These are phyloP conservation scores for Flaveria sonorensis DNA, from an alignment of 129 eudicot genomes.

Conservation along the genomic window DNA sequence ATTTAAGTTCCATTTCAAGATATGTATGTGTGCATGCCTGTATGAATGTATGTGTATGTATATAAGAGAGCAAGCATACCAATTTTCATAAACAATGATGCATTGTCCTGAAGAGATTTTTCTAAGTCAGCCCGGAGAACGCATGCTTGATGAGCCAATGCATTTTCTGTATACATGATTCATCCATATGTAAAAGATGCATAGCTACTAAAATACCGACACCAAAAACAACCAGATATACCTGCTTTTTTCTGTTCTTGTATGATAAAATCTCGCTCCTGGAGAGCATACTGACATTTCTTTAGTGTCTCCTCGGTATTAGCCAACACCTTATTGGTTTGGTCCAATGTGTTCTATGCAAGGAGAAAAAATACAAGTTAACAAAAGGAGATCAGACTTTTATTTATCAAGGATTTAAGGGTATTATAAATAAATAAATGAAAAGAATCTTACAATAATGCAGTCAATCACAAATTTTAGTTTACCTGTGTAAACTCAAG, in stretches of 20 bases:
- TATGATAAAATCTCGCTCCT: conserved; percentile 81
- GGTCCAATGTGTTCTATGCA: conserved; percentile 57
- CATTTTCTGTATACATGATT: conserved; percentile 63
- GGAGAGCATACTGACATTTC: conserved; percentile 68
- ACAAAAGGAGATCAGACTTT: neutral
- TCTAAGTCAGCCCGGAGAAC: conserved; percentile 83
- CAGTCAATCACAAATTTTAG: neutral
- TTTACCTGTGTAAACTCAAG: conserved; percentile 81
- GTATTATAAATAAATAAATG: neutral
- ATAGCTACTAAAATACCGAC: neutral
- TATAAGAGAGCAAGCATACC: conserved; percentile 45
- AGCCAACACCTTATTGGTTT: conserved; percentile 59
- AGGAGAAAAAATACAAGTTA: neutral
- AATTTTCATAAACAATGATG: conserved; percentile 70
- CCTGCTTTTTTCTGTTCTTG: conserved; percentile 96
- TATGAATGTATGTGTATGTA: neutral
- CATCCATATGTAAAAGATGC: conserved; percentile 1
- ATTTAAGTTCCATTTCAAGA: neutral
- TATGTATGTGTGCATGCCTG: neutral
- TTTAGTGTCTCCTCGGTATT: conserved; percentile 67
- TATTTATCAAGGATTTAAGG: neutral
- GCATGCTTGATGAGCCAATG: conserved; percentile 90
- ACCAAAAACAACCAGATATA: conserved; percentile 5
- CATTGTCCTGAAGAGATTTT: conserved; percentile 82
- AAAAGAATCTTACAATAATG: neutral